These are phyloP conservation scores for Allodekkera sacchari DNA, from an alignment of 805 yeast species.

Conservation along the genomic window DNA sequence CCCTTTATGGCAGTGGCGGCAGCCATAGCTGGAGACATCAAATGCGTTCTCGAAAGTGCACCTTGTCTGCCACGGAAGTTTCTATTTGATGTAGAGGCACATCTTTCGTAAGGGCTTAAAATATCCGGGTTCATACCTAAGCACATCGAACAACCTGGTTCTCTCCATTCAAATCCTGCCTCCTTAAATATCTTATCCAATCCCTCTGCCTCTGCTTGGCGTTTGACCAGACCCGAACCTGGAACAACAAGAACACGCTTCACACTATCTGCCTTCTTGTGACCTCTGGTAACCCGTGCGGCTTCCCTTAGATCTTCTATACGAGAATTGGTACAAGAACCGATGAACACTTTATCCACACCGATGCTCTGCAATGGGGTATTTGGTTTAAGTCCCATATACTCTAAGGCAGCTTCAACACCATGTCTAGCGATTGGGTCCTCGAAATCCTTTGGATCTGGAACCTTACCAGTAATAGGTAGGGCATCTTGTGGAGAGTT, in stretches of 20 bases:
- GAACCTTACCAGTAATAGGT: slow-evolving; percentile 85
- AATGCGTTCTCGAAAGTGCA: slow-evolving; percentile 88
- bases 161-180: slow-evolving; percentile 98
- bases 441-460: slow-evolving; percentile 70
- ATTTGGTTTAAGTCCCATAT: slow-evolving; percentile 86
- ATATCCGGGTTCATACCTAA: slow-evolving; percentile 99
- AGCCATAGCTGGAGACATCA: slow-evolving; percentile 99
- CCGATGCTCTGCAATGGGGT: slow-evolving; percentile 66
- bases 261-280: slow-evolving; percentile 73
- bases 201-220: slow-evolving; percentile 92
- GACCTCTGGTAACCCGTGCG: slow-evolving; percentile 86
- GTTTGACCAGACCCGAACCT: slow-evolving; percentile 92
- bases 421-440: slow-evolving; percentile 75
- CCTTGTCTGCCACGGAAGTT: slow-evolving; percentile 99
- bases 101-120: slow-evolving; percentile 88
- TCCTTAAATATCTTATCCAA: slow-evolving; percentile 80
- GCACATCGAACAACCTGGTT: slow-evolving; percentile 99
- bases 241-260: slow-evolving; percentile 89
- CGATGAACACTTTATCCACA: slow-evolving; percentile 92
- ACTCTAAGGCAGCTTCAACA: slow-evolving; percentile 83
- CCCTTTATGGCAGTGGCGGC: slow-evolving; percentile 97
- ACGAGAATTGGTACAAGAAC: slow-evolving; percentile 96
- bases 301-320: slow-evolving; percentile 96
- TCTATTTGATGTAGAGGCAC: slow-evolving; percentile 98
- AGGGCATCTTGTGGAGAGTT: slow-evolving; percentile 98